Base-by-base conservation (phyloP, 768 basidiomycete species). In the Phanerochaete sordida region DNA sequence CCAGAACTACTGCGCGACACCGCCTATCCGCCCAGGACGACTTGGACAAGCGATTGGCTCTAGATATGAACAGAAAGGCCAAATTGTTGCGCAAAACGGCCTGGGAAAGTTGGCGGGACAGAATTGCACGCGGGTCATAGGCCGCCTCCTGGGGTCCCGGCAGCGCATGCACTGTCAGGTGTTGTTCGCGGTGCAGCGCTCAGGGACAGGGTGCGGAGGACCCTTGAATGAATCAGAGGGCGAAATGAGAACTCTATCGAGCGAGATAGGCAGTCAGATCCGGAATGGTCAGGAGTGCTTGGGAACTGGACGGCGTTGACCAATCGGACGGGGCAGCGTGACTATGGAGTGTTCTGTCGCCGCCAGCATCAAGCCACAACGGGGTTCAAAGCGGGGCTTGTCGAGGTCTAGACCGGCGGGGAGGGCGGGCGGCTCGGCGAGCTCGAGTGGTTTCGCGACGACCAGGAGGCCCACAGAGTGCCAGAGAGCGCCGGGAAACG, bases 351-450 rank as follows among this genome's bases (percentile, higher is more conserved):
- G 47, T 51, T 35, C 53, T 54, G 53, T 54, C 31, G 53, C 35
- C 23, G 39, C 37, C 35, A 27, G 39, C 53, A 54, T 54, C 53
- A 54, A 54, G 53, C 53, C 53, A 54, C 53, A 33, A 43, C 33
- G 53, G 26, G 53, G 35, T 43, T 31, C 31, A 54, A 54, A 37
- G 53, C 53, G 39, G 53, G 39, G 53, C 33, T 43, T 43, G 39
- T 43, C 19, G 19, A 19, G 39, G 39, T 16, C 39, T 43, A 43
- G 39, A 43, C 39, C 39, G 39, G 19, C 8, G 39, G 39, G 4
- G 8, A 9, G 39, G 11, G 39, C 7, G 39, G 8, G 8, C 19
- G 4, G 8, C 19, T 19, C 11, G 39, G 39, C 4, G 7, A 4
- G 11, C 8, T 11, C 4, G 11, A 43, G 39, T 16, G 27, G n/a